These are phyloP conservation scores for Termitomyces sp. DNA, from an alignment of 768 basidiomycete species.

Conservation along the genomic window DNA sequence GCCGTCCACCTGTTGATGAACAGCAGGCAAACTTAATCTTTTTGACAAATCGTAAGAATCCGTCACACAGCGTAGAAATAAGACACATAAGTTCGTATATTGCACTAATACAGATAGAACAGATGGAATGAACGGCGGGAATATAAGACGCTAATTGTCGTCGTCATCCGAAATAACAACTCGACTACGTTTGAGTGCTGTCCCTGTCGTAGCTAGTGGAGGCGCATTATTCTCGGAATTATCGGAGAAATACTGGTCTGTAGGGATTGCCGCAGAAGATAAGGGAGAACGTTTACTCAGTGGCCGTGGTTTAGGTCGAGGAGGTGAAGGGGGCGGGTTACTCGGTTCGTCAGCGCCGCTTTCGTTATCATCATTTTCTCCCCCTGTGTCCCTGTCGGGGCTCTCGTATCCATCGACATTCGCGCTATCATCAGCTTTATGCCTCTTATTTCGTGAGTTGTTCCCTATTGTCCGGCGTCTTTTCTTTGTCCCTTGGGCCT, in stretches of 20 bases:
- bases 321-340: constrained; percentile 27
- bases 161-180: constrained; percentile 29
- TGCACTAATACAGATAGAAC: not conserved
- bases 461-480: constrained; percentile 35
- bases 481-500: constrained; percentile 44
- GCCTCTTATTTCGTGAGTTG: constrained; percentile 24
- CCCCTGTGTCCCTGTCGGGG: constrained; percentile 15
- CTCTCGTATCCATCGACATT: constrained; percentile 12
- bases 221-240: not conserved
- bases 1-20: not conserved
- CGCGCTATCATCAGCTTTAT: constrained; percentile 23
- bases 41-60: not conserved
- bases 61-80: not conserved
- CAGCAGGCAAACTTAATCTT: not conserved
- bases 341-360: not conserved
- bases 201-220: constrained; percentile 6
- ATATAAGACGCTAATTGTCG: constrained; percentile 12
- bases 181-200: constrained; percentile 18
- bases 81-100: not conserved
- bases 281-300: constrained; percentile 5
- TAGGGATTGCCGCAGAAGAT: not conserved
- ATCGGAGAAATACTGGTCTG: not conserved
- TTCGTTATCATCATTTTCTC: constrained; percentile 19
- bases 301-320: constrained; percentile 37
- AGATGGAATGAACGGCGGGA: not conserved